Evolutionary conservation across 768 basidiomycete genomes (phyloP).

Genomic region (Pholiota conissans): DNA sequence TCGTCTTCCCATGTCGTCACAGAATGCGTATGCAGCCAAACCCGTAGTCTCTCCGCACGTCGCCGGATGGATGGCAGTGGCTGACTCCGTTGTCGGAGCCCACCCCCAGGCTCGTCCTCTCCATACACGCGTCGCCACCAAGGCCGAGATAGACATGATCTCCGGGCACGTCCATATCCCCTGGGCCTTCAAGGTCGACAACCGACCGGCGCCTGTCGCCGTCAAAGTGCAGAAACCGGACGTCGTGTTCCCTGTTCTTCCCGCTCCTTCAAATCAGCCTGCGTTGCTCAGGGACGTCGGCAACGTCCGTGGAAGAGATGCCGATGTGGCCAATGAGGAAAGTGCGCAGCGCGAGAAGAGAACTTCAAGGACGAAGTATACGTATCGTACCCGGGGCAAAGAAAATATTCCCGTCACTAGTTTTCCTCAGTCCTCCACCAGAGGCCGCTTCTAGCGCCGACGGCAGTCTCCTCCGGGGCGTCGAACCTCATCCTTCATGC

Average conservation of each 20-base stretch:
- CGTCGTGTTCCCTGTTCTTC: background rate
- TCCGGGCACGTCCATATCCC: constrained; percentile 25
- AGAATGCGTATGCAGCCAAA: background rate
- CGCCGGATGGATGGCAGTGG: constrained; percentile 22
- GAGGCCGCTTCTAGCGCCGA: background rate
- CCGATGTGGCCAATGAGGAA: background rate
- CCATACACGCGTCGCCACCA: constrained; percentile 20
- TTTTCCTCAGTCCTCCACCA: background rate
- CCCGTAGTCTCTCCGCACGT: constrained; percentile 17
- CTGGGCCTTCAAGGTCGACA: constrained; percentile 17
- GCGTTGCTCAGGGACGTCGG: constrained; percentile 11
- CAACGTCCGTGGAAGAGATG: constrained; percentile 2
- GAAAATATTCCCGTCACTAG: constrained; percentile 13
- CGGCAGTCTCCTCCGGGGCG: background rate
- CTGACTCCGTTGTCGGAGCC: constrained; percentile 25
- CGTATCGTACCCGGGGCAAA: constrained; percentile 13
- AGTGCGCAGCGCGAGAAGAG: background rate
- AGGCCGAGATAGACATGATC: constrained; percentile 23
- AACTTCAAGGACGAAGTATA: constrained; percentile 6
- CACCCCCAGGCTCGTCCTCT: constrained; percentile 23
- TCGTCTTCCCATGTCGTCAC: background rate
- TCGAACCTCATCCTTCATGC: background rate
- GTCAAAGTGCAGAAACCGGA: constrained; percentile 14
- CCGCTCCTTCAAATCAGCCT: background rate
- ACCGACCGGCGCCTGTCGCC: constrained; percentile 11